Conservation (phyloP, 148 eudicot species). For the Linanthus parryae region DNA sequence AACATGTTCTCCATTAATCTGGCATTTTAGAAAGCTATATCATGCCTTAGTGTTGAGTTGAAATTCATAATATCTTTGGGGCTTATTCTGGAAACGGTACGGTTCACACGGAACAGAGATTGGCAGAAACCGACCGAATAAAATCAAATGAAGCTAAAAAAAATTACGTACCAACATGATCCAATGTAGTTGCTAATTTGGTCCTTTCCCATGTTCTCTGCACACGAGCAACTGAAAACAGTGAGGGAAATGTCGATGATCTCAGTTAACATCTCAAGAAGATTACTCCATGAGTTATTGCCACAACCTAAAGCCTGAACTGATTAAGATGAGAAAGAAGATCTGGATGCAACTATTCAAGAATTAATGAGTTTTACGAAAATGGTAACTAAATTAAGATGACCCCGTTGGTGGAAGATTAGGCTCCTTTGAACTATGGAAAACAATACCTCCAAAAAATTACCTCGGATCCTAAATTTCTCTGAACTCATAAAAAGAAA, state of each 20-base stretch:
- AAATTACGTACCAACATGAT: conserved; percentile 74
- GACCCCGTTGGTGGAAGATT: too few species aligned
- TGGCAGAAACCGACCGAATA: not conserved
- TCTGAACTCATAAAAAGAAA: too few species aligned
- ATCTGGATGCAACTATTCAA: not conserved
- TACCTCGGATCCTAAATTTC: too few species aligned
- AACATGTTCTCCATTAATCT: too few species aligned
- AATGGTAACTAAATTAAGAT: too few species aligned
- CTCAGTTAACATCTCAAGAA: not conserved
- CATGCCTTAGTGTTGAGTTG: too few species aligned
- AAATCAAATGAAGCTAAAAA: conserved; percentile 10
- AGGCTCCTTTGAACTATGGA: too few species aligned
- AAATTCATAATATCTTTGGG: too few species aligned
- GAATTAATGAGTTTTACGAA: not conserved
- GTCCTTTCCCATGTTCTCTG: conserved; percentile 99
- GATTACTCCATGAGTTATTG: not conserved
- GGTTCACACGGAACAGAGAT: conserved; percentile 1
- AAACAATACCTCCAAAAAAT: too few species aligned
- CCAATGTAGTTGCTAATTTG: conserved; percentile 75
- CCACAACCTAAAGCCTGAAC: not conserved
- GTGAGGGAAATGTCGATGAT: not conserved
- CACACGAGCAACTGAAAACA: not conserved
- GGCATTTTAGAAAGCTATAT: too few species aligned
- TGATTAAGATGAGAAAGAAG: not conserved
- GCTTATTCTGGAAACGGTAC: too few species aligned